Base-by-base conservation (phyloP, 176 grass and related monocot genomes). In the Stipa capillata region DNA sequence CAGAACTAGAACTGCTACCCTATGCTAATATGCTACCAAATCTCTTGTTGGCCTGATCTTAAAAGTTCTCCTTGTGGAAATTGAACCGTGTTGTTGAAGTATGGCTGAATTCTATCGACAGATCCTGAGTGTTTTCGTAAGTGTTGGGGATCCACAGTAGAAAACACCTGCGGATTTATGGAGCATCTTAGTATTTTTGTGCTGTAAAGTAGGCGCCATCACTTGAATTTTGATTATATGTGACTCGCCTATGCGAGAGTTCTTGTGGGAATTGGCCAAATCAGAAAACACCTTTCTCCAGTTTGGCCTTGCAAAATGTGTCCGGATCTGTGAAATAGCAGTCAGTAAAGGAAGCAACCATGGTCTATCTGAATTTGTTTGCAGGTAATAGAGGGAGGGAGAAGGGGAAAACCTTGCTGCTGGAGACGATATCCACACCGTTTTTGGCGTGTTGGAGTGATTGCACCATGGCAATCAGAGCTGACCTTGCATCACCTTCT, bases 61-160 rank as follows among this genome's bases (percentile, higher is more conserved):
- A 99, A 54, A 99, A 99, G 81, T 99, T 96, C 73, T 99, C 92
- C 81, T 99, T 99, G 83, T 99, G 97, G 84, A 99, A 99, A 64
- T 99, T 90, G 79, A 99, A 99, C 56, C 90, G 79, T 44, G 92
- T 99, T 7, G 90, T 89, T 9, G 92, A 96, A 20, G 93, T 93
- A 44, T 95, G 88, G 81, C 88, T 96, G 85, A 99, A 99, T 79
- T 96, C 97, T 53, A 86, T 44, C 14, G 97, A 89, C 83, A 99
- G 90, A 24, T 88, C 84, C 67, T 87, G 3, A 96, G 68, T n/a
- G 78, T 44, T 87, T 99, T 95, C 52, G 92, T 89, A 23, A 99
- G 87, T 11, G 83, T 93, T 67, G 83, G 79, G 57, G 92, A 89
- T 44, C 96, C 96, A 48, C 92, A 99, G 39, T 99, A 99, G 88